Percentiles rank a stretch among this genome's conserved stretches.
These are phyloP conservation scores for Silene latifolia DNA, from an alignment of 148 eudicot genomes.

Conservation along the genomic window DNA sequence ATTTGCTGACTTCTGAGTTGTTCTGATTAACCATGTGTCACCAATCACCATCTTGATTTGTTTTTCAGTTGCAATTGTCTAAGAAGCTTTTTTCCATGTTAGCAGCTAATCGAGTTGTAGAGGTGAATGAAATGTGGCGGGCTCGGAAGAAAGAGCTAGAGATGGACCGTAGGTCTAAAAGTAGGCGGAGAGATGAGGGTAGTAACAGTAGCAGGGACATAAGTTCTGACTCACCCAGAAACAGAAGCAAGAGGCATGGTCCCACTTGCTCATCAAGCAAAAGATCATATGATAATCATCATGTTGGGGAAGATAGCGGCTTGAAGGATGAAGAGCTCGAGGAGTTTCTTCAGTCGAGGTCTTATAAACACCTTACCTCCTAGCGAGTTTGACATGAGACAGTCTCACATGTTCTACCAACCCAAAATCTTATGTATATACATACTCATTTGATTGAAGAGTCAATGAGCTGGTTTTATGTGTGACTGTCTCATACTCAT, in stretches of 20 bases:
- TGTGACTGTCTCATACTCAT: too few species aligned
- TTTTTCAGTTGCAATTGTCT: too few species aligned
- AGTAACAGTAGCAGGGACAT: slow-evolving; percentile 29
- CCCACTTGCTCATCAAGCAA: slow-evolving; percentile 48
- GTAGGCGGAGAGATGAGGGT: slow-evolving; percentile 32
- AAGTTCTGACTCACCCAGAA: slow-evolving; percentile 28
- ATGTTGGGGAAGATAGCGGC: slow-evolving; percentile 47
- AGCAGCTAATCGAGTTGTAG: slow-evolving; percentile 83
- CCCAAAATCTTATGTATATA: neutral
- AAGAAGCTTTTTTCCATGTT: slow-evolving; percentile 3
- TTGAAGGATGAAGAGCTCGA: slow-evolving; percentile 77
- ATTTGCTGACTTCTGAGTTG: too few species aligned
- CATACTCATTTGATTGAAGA: too few species aligned
- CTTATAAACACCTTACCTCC: neutral
- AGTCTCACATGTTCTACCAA: neutral
- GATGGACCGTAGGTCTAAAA: slow-evolving; percentile 53
- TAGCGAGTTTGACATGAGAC: neutral
- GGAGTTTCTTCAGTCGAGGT: slow-evolving; percentile 80
- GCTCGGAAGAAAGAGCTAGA: slow-evolving; percentile 75
- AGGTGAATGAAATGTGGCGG: slow-evolving; percentile 95
- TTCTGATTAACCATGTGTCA: too few species aligned
- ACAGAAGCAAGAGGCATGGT: slow-evolving; percentile 37
- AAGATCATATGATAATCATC: slow-evolving; percentile 30
- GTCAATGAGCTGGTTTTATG: too few species aligned
- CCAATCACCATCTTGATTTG: too few species aligned